phyloP scores from a whole-genome alignment of 2,329 filamentous ascomycete genomes.

The Myriosclerotinia curreyana region DNA sequence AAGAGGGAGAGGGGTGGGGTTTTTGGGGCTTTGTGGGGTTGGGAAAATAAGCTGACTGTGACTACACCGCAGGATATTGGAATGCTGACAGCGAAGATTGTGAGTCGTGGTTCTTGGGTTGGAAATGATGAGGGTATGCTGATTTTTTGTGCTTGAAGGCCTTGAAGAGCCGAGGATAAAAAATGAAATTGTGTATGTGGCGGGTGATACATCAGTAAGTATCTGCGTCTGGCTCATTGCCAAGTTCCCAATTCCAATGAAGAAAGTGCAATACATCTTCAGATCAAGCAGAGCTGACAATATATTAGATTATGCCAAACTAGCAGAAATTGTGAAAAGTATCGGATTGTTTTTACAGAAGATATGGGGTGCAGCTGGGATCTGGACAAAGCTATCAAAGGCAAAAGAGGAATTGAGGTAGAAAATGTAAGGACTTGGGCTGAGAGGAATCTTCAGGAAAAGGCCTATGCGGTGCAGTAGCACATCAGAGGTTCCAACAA shows the following conservation, averaged over 20 bases:
- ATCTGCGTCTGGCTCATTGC: neutral
- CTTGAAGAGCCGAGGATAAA: slow-evolving; percentile 41
- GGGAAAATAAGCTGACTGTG: slow-evolving; percentile 60
- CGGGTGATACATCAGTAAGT: slow-evolving; percentile 57
- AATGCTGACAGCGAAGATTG: slow-evolving; percentile 45
- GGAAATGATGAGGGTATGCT: neutral
- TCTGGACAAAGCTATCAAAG: slow-evolving; percentile 52
- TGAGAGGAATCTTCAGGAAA: neutral
- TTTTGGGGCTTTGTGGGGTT: slow-evolving; percentile 56
- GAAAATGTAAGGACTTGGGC: slow-evolving; percentile 24
- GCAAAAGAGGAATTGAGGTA: slow-evolving; percentile 46
- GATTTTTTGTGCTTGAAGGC: neutral
- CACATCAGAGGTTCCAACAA: neutral
- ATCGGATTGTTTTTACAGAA: slow-evolving; percentile 58
- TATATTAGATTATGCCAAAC: slow-evolving; percentile 44
- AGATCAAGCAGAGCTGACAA: neutral
- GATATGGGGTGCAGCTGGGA: slow-evolving; percentile 60
- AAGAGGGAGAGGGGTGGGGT: slow-evolving; percentile 43
- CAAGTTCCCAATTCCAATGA: neutral
- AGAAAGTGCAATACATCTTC: neutral
- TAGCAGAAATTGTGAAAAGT: slow-evolving; percentile 58
- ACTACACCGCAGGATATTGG: slow-evolving; percentile 65
- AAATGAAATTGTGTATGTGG: slow-evolving; percentile 51
- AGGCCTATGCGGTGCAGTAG: neutral
- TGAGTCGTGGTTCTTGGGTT: neutral